Conservation (phyloP, 257 asterid genomes). For the Anisodus tanguticus region DNA sequence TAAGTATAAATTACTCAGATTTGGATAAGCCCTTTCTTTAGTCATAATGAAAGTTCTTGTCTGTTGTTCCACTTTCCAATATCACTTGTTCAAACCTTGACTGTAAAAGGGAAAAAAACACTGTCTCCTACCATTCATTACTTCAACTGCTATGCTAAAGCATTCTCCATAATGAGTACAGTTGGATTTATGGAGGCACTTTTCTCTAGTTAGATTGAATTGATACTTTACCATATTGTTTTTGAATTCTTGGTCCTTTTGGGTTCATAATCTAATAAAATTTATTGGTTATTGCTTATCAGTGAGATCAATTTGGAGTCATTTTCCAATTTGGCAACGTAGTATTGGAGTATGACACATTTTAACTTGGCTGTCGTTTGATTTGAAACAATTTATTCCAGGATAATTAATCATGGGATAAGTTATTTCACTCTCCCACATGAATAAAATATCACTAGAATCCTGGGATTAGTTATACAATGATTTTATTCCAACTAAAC, state of each 20-base stretch:
- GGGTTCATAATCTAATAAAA: background rate
- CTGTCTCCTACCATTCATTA: background rate
- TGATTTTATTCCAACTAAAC: no score
- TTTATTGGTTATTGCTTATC: background rate
- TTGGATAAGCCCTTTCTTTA: constrained; percentile 29
- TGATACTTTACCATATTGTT: background rate
- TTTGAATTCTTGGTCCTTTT: background rate
- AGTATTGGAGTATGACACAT: no score
- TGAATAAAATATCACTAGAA: no score
- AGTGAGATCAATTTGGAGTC: no score
- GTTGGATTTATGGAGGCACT: constrained; percentile 24
- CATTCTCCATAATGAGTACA: constrained; percentile 22
- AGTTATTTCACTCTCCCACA: no score
- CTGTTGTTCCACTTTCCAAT: constrained; percentile 26
- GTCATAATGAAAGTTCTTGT: constrained; percentile 7
- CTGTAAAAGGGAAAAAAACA: constrained; percentile 21
- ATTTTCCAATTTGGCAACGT: no score
- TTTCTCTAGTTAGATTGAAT: background rate
- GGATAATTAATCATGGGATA: no score
- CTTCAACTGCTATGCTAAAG: constrained; percentile 10
- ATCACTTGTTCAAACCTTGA: constrained; percentile 18
- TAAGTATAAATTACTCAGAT: background rate
- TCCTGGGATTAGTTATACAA: no score
- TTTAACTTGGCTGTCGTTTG: no score
- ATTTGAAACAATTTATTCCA: no score